Evolutionary conservation across 2,329 filamentous ascomycete genomes (phyloP).

Genomic region (Fusarium torreyae): DNA sequence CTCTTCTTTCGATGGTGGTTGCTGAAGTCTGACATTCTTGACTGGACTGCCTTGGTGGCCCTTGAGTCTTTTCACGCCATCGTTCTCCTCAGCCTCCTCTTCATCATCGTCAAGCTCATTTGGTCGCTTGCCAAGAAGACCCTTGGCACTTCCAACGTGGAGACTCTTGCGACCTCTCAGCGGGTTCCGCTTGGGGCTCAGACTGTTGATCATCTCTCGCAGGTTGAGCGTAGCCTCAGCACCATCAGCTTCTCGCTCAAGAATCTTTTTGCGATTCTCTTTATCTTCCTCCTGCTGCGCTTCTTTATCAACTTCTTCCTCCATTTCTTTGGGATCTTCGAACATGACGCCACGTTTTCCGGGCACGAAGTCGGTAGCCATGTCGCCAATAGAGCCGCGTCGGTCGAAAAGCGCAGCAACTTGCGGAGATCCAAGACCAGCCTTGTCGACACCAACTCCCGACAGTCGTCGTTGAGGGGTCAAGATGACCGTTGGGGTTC

Average conservation of each 20-base stretch:
- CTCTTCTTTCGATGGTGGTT: constrained; percentile 77
- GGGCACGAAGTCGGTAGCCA: constrained; percentile 74
- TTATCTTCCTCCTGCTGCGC: constrained; percentile 71
- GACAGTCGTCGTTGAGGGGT: constrained; percentile 71
- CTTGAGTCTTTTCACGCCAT: constrained; percentile 78
- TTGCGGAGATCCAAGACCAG: constrained; percentile 81
- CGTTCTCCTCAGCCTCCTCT: constrained; percentile 71
- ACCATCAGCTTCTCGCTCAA: constrained; percentile 65
- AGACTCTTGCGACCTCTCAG: constrained; percentile 81
- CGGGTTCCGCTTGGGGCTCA: constrained; percentile 81
- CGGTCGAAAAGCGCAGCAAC: constrained; percentile 80
- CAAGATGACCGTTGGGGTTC: constrained; percentile 75
- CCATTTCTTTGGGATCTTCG: constrained; percentile 74
- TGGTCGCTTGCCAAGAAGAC: constrained; percentile 81
- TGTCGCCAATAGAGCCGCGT: constrained; percentile 79
- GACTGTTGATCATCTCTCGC: constrained; percentile 82
- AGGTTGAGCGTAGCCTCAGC: constrained; percentile 75
- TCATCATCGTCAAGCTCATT: constrained; percentile 75
- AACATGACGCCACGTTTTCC: constrained; percentile 70
- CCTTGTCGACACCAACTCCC: constrained; percentile 77
- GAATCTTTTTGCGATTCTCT: constrained; percentile 71
- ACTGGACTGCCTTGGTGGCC: constrained; percentile 82
- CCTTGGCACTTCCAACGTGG: constrained; percentile 80
- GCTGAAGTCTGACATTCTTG: constrained; percentile 79
- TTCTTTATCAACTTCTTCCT: constrained; percentile 75